Evolutionary conservation across 495 filamentous ascomycete genomes (phyloP).

Genomic region (Aspergillus mulundensis): DNA sequence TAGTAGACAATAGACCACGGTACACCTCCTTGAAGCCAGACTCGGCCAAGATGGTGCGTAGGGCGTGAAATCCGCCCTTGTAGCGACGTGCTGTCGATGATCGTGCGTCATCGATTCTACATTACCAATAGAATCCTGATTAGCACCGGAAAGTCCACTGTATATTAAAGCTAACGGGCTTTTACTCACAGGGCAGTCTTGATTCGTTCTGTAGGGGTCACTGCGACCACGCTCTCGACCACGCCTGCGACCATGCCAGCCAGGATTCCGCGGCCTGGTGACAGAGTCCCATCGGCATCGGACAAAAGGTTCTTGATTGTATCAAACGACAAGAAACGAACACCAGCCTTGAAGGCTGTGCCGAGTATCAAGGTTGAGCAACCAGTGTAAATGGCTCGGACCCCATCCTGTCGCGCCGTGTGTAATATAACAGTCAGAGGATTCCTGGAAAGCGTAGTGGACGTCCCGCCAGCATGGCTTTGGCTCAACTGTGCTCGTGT

Average conservation of each 20-base stretch:
- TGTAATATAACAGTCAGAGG: constrained; percentile 50
- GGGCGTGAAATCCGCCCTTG: constrained; percentile 47
- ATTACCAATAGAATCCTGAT: neutral
- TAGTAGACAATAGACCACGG: constrained; percentile 57
- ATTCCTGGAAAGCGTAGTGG: constrained; percentile 35
- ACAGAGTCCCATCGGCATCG: constrained; percentile 54
- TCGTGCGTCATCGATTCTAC: constrained; percentile 57
- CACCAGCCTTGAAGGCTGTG: constrained; percentile 61
- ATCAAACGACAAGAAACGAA: constrained; percentile 64
- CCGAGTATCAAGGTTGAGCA: constrained; percentile 59
- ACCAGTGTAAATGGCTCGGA: constrained; percentile 58
- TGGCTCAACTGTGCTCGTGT: constrained; percentile 57
- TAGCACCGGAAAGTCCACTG: neutral
- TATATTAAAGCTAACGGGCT: too few species aligned
- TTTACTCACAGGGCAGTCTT: constrained; percentile 55
- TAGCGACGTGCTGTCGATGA: constrained; percentile 44
- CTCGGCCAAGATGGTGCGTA: constrained; percentile 41
- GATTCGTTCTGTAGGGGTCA: constrained; percentile 64
- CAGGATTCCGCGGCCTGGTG: constrained; percentile 50
- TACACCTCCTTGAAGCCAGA: constrained; percentile 55
- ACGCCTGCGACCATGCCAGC: constrained; percentile 61
- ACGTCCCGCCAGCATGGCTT: constrained; percentile 26
- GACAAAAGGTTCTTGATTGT: constrained; percentile 57
- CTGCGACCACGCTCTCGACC: constrained; percentile 54
- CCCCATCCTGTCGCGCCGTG: constrained; percentile 51